Evolutionary conservation across 2,329 filamentous ascomycete species (phyloP).

Genomic region (Xylariaceae sp.): DNA sequence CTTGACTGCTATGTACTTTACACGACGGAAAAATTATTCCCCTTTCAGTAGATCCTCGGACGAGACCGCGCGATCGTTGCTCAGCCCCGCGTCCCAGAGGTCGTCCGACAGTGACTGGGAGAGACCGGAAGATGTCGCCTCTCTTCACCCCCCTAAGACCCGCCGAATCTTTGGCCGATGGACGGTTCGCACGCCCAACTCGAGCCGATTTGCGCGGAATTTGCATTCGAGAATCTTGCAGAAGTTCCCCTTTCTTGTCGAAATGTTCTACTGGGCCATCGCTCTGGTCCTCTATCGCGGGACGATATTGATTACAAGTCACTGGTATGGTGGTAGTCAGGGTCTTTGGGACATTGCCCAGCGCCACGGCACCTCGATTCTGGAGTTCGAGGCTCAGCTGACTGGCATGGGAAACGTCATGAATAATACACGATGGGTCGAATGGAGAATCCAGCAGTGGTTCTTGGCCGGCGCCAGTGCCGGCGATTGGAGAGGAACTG

Average conservation of each 20-base stretch:
- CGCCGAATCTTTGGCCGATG: conserved; percentile 30
- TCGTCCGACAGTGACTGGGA: conserved; percentile 23
- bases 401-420: conserved; percentile 24
- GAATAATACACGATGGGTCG: conserved; percentile 36
- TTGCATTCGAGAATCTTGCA: conserved; percentile 55
- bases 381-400: conserved; percentile 37
- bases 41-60: conserved; percentile 24
- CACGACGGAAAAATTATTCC: conserved; percentile 34
- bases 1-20: conserved; percentile 36
- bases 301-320: conserved; percentile 48
- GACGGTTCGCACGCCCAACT: conserved; percentile 46
- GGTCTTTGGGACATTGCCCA: conserved; percentile 43
- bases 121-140: conserved; percentile 14
- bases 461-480: conserved; percentile 34
- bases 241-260: conserved; percentile 63
- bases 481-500: conserved; percentile 31
- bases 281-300: conserved; percentile 60
- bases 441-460: conserved; percentile 34
- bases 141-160: conserved; percentile 27
- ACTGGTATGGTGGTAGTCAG: conserved; percentile 45
- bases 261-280: conserved; percentile 70
- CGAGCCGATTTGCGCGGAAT: conserved; percentile 52
- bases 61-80: conserved; percentile 21
- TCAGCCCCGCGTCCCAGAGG: conserved; percentile 20
- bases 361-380: conserved; percentile 38